Conservation (phyloP, 345 rosid genomes). For the Lumnitzera littorea region DNA sequence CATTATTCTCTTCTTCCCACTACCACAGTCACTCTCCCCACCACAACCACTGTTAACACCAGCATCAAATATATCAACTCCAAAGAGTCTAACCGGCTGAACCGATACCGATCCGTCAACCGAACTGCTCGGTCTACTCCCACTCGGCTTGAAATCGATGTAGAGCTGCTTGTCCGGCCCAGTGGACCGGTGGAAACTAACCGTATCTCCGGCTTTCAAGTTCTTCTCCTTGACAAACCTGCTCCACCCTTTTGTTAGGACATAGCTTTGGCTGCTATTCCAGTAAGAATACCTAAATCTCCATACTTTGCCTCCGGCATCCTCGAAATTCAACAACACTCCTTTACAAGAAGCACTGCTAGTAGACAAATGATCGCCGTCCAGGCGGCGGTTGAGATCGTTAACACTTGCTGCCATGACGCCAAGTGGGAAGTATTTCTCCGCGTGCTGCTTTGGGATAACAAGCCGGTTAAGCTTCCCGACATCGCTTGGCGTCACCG, state of each 20-base stretch:
- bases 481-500: constrained; percentile 88
- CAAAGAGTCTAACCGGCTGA: constrained; percentile 66
- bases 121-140: constrained; percentile 9
- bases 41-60: constrained; percentile 10
- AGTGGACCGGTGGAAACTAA: constrained; percentile 73
- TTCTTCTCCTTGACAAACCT: constrained; percentile 88
- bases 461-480: constrained; percentile 91
- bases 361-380: too few relatives aligned
- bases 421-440: constrained; percentile 52
- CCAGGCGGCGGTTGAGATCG: too few relatives aligned
- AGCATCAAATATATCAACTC: constrained; percentile 65
- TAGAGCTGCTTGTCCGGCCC: constrained; percentile 65
- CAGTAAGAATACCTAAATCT: constrained; percentile 91
- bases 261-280: constrained; percentile 97
- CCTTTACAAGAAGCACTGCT: constrained; percentile 32
- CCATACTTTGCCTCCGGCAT: constrained; percentile 74
- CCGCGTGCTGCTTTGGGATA: constrained; percentile 91
- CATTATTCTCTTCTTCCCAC: constrained; percentile 41
- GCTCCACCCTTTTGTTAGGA: constrained; percentile 98
- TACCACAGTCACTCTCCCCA: constrained; percentile 19
- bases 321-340: constrained; percentile 61
- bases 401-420: neutral
- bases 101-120: constrained; percentile 15
- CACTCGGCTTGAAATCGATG: constrained; percentile 56
- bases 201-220: constrained; percentile 78